Percentiles rank a stretch among this genome's conserved stretches.
phyloP scores from a whole-genome alignment of 176 grass and related monocot species.

The Lolium rigidum region DNA sequence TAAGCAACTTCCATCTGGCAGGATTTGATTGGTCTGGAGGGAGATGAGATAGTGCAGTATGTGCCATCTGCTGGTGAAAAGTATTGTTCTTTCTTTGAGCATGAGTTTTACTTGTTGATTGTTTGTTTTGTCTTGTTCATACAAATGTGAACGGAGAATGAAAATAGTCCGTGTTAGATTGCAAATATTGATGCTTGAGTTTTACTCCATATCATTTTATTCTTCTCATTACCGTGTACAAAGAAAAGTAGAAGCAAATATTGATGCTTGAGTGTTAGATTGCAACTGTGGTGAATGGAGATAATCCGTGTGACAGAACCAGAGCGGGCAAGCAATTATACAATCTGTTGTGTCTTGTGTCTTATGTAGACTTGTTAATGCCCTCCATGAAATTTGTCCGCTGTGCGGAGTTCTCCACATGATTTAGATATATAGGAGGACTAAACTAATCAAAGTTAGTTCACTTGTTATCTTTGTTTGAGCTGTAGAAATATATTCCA shows the following conservation, averaged over 20 bases:
- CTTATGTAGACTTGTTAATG: not conserved
- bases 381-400: slow-evolving; percentile 5
- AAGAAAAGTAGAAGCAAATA: slow-evolving; percentile 12
- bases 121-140: slow-evolving; percentile 22
- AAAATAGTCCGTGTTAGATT: too few species aligned
- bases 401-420: slow-evolving; percentile 16
- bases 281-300: slow-evolving; percentile 17
- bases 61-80: slow-evolving; percentile 84
- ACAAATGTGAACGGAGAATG: not conserved
- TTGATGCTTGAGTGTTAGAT: slow-evolving; percentile 15
- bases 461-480: slow-evolving; percentile 16
- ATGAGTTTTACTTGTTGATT: slow-evolving; percentile 23
- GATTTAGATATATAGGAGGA: slow-evolving; percentile 14
- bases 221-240: slow-evolving; percentile 16
- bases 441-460: not conserved
- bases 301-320: not conserved
- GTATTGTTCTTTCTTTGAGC: slow-evolving; percentile 56
- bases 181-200: too few species aligned
- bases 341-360: not conserved
- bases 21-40: slow-evolving; percentile 89
- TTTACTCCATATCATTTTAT: slow-evolving; percentile 1
- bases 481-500: not conserved
- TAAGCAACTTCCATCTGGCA: slow-evolving; percentile 44
- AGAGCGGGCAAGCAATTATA: not conserved
- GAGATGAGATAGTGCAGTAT: slow-evolving; percentile 65